phyloP scores from a whole-genome alignment of 495 filamentous ascomycete species.

The Penicillium dipodomyicola region DNA sequence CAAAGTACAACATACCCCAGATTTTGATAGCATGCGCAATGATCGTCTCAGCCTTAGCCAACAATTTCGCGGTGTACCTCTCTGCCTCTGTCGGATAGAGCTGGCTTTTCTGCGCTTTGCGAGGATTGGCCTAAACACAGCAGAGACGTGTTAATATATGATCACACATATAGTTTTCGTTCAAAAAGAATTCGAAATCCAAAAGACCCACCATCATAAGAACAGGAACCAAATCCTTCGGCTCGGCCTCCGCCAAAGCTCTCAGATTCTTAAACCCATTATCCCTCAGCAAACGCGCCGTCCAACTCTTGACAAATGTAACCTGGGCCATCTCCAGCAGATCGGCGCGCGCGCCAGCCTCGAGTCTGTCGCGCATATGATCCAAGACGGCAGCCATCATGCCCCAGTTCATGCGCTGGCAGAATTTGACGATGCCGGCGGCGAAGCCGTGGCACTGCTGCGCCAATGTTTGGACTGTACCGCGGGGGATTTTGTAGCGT shows the following conservation, averaged over 20 bases:
- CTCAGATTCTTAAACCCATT: constrained; percentile 70
- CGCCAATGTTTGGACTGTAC: constrained; percentile 67
- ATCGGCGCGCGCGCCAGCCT: constrained; percentile 71
- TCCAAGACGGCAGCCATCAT: constrained; percentile 72
- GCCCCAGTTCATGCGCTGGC: constrained; percentile 71
- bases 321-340: constrained; percentile 71
- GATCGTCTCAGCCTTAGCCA: constrained; percentile 67
- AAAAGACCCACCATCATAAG: constrained; percentile 57
- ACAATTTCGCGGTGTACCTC: constrained; percentile 61
- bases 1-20: constrained; percentile 54
- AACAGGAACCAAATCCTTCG: constrained; percentile 65
- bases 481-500: constrained; percentile 68
- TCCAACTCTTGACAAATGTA: constrained; percentile 74
- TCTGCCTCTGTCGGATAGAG: constrained; percentile 59
- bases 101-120: constrained; percentile 57
- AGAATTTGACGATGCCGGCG: constrained; percentile 73
- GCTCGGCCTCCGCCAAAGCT: constrained; percentile 64
- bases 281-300: constrained; percentile 72
- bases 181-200: background rate
- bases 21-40: constrained; percentile 66
- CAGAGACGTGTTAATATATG: background rate
- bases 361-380: constrained; percentile 73
- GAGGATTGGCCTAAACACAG: constrained; percentile 37
- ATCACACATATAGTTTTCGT: background rate
- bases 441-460: constrained; percentile 79